These are phyloP conservation scores for Fusarium sp. DNA, from an alignment of 2,329 filamentous ascomycete species.

Conservation along the genomic window DNA sequence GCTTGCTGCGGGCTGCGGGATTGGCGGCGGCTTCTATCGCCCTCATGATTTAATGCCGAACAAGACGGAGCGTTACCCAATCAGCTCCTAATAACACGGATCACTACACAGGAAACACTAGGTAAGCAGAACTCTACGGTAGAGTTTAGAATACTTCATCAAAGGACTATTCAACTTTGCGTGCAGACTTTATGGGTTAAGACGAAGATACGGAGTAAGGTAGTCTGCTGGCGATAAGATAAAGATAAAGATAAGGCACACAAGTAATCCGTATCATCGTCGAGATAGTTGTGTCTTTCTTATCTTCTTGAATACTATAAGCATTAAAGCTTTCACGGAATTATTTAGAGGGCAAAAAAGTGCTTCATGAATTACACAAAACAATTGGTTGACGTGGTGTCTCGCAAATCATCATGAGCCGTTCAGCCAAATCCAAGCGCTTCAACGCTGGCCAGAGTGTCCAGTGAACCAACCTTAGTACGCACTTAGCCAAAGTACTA, in stretches of 20 bases:
- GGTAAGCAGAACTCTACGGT: neutral
- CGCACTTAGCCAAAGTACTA: neutral
- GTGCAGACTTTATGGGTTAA: neutral
- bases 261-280: neutral
- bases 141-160: neutral
- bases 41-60: slow-evolving; percentile 33
- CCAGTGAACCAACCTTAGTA: neutral
- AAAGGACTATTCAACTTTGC: neutral
- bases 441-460: neutral
- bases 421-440: neutral
- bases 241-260: neutral
- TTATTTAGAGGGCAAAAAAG: neutral
- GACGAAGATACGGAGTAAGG: neutral
- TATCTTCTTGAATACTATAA: neutral
- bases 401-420: neutral
- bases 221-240: neutral
- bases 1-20: slow-evolving; percentile 49
- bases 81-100: neutral
- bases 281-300: neutral
- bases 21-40: slow-evolving; percentile 41
- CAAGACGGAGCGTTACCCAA: slow-evolving; percentile 42
- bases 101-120: neutral
- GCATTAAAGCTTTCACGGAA: neutral
- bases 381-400: too few species aligned
- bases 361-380: too few species aligned